These are phyloP conservation scores for Funneliformis caledonium DNA, from an alignment of 371 early-diverging fungal species.

Conservation along the genomic window DNA sequence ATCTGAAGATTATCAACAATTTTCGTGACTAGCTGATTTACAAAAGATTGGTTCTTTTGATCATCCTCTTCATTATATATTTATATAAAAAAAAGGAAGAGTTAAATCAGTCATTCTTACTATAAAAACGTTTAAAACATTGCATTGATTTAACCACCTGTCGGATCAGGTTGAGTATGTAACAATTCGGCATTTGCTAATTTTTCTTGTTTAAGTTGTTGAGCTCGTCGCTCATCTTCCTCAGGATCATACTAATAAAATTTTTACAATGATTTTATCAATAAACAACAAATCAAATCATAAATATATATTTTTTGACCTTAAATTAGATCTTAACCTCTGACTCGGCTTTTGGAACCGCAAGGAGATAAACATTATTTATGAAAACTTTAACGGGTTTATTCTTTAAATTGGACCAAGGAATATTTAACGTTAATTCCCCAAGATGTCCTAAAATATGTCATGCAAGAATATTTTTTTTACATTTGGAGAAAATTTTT, in stretches of 20 bases:
- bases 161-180: constrained; percentile 48
- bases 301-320: constrained; percentile 9
- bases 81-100: neutral
- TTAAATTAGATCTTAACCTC: constrained; percentile 51
- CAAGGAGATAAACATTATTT: constrained; percentile 88
- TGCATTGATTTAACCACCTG: neutral
- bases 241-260: constrained; percentile 71
- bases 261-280: constrained; percentile 11
- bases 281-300: neutral
- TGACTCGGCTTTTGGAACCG: constrained; percentile 79
- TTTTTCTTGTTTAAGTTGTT: constrained; percentile 82
- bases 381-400: constrained; percentile 89
- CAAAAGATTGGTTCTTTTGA: constrained; percentile 77
- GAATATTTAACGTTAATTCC: constrained; percentile 89
- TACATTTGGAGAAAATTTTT: neutral
- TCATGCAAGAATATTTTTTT: neutral
- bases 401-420: constrained; percentile 96
- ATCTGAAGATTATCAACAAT: constrained; percentile 96
- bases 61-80: constrained; percentile 53
- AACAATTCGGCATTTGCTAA: constrained; percentile 83
- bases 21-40: constrained; percentile 85
- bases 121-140: neutral
- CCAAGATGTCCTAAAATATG: constrained; percentile 83
- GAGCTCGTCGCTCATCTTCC: constrained; percentile 79
- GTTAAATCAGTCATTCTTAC: neutral